A percentile compares a stretch with the other conserved stretches of the same genome.
Conservation (phyloP, 2,329 filamentous ascomycete species). For the Botryotinia globosa region DNA sequence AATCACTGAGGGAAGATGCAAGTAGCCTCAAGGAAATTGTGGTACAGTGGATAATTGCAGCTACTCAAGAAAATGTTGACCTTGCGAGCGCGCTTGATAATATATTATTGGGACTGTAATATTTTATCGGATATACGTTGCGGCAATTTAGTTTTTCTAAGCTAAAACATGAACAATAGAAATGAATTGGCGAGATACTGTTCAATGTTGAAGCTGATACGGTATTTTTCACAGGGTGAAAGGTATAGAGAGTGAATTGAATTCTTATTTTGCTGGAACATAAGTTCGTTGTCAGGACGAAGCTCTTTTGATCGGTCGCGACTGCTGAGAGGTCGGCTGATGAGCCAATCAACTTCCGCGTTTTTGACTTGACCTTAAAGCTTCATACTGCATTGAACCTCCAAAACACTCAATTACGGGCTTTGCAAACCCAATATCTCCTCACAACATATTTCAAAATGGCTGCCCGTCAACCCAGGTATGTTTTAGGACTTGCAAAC, state of each 20-base stretch:
- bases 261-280: constrained; percentile 12
- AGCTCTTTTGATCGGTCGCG: constrained; percentile 25
- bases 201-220: neutral
- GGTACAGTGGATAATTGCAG: constrained; percentile 3
- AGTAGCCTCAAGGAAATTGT: neutral
- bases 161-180: neutral
- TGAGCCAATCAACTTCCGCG: constrained; percentile 30
- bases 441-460: constrained; percentile 32
- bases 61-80: constrained; percentile 8
- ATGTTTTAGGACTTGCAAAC: neutral
- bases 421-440: constrained; percentile 27
- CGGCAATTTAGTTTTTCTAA: neutral
- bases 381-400: constrained; percentile 26
- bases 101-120: constrained; percentile 1
- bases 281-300: constrained; percentile 23
- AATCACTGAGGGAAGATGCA: neutral
- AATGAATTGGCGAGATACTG: neutral
- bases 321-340: constrained; percentile 24
- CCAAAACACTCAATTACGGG: constrained; percentile 40
- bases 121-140: neutral
- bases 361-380: constrained; percentile 37
- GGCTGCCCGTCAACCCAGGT: constrained; percentile 36
- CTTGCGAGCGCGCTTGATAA: constrained; percentile 18
- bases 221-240: constrained; percentile 1
- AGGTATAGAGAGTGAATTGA: neutral